These are phyloP conservation scores for Trichoderma koningiopsis DNA, from an alignment of 2,329 filamentous ascomycete genomes.

Conservation along the genomic window DNA sequence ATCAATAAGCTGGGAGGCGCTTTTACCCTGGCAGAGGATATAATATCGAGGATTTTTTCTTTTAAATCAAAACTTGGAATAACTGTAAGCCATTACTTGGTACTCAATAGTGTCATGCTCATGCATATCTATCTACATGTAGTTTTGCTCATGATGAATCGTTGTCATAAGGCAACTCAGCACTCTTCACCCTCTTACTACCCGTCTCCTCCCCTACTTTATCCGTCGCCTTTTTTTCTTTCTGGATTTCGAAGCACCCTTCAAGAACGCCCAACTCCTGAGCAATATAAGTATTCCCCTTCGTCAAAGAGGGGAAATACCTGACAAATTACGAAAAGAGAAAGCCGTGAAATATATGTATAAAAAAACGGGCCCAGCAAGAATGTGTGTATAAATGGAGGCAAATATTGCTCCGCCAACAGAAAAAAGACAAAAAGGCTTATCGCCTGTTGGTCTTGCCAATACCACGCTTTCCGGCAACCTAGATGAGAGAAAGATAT, in stretches of 20 bases:
- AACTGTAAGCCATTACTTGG: constrained; percentile 1
- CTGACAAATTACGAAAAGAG: not conserved
- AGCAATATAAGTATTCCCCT: constrained; percentile 29
- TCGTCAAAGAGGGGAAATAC: not conserved
- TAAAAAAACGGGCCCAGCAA: not conserved
- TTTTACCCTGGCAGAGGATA: not conserved
- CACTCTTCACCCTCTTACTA: not conserved
- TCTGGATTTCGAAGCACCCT: constrained; percentile 12
- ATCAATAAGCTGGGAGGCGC: not conserved
- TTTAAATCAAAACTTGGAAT: not conserved
- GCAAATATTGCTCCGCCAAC: not conserved
- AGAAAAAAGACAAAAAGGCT: constrained; percentile 28
- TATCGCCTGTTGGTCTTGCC: constrained; percentile 81
- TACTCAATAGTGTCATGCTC: not conserved
- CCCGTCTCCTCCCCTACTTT: not conserved
- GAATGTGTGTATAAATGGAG: constrained; percentile 6
- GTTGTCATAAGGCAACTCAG: not conserved
- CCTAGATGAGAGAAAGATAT: constrained; percentile 48
- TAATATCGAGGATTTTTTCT: not conserved
- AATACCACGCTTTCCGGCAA: constrained; percentile 88
- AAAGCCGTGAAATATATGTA: not conserved
- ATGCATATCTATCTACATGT: not conserved
- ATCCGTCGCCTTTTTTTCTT: constrained; percentile 5
- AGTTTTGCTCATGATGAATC: constrained; percentile 9
- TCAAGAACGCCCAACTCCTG: constrained; percentile 38